phyloP scores from a whole-genome alignment of 73 alveolate species.

The Loxodes magnus region DNA sequence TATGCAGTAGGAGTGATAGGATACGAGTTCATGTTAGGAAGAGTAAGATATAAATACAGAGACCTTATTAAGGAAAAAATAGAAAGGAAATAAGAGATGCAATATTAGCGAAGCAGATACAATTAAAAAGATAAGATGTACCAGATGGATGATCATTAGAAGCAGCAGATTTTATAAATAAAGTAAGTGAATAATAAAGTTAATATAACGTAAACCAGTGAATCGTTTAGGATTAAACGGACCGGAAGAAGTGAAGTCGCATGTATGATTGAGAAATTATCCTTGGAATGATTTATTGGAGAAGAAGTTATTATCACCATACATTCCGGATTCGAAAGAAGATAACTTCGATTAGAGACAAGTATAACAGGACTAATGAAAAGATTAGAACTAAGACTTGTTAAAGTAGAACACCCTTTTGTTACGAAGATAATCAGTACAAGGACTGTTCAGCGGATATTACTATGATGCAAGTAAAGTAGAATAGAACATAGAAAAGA shows the following conservation, averaged over 20 bases:
- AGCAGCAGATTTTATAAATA: conserved; percentile 90
- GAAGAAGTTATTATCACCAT: conserved; percentile 72
- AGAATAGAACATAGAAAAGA: too few species aligned
- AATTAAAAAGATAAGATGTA: neutral
- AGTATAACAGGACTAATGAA: conserved; percentile 24
- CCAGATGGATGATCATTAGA: conserved; percentile 90
- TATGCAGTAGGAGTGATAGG: too few species aligned
- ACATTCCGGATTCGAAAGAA: conserved; percentile 44
- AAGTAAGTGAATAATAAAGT: conserved; percentile 35
- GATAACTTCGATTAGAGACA: conserved; percentile 37
- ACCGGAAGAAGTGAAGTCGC: conserved; percentile 82
- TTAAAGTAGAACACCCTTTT: conserved; percentile 3
- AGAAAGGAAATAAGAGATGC: conserved; percentile 3
- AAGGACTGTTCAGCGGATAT: conserved; percentile 12
- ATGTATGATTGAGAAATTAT: conserved; percentile 89
- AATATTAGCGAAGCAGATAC: conserved; percentile 4
- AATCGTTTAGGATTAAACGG: conserved; percentile 86
- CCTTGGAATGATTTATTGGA: conserved; percentile 72
- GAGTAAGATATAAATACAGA: neutral
- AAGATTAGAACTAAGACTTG: conserved; percentile 21
- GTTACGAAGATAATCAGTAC: conserved; percentile 10
- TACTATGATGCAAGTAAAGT: conserved; percentile 11
- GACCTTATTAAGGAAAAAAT: conserved; percentile 6
- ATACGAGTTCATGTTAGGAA: conserved; percentile 13
- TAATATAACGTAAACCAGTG: conserved; percentile 48